Evolutionary conservation across 2,329 filamentous ascomycete species (phyloP).

Genomic region (Diplodia seriata): DNA sequence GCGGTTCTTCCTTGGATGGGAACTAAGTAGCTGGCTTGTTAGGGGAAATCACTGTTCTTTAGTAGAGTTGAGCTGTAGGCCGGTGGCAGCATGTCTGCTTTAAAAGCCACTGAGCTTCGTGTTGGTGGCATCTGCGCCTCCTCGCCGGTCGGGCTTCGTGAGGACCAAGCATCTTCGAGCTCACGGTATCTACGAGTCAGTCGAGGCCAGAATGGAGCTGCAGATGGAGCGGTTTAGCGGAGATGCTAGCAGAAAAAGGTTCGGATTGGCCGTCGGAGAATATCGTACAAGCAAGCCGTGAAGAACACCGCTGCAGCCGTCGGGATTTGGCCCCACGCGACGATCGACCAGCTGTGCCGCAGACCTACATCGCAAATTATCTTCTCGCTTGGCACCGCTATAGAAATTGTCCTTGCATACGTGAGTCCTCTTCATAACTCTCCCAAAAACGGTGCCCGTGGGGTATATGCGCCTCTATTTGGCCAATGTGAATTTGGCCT

Average conservation of each 20-base stretch:
- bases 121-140: not conserved
- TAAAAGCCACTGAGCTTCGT: not conserved
- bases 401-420: too few species aligned
- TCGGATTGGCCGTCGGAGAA: not conserved
- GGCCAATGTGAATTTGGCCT: too few species aligned
- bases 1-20: too few species aligned
- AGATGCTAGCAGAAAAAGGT: not conserved
- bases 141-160: not conserved
- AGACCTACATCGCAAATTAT: conserved; percentile 1
- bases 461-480: too few species aligned
- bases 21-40: too few species aligned
- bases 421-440: too few species aligned
- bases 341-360: conserved; percentile 10
- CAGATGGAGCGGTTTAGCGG: not conserved
- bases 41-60: too few species aligned
- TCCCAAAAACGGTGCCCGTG: too few species aligned
- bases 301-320: not conserved
- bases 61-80: too few species aligned
- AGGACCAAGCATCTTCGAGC: not conserved
- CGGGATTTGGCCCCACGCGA: not conserved
- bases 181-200: conserved; percentile 1
- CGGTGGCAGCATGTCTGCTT: not conserved
- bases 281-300: not conserved
- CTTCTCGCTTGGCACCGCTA: too few species aligned
- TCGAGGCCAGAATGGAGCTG: too few species aligned